These are phyloP conservation scores for Phytophthora rubi DNA, from an alignment of 352 stramenopile species.

Conservation along the genomic window DNA sequence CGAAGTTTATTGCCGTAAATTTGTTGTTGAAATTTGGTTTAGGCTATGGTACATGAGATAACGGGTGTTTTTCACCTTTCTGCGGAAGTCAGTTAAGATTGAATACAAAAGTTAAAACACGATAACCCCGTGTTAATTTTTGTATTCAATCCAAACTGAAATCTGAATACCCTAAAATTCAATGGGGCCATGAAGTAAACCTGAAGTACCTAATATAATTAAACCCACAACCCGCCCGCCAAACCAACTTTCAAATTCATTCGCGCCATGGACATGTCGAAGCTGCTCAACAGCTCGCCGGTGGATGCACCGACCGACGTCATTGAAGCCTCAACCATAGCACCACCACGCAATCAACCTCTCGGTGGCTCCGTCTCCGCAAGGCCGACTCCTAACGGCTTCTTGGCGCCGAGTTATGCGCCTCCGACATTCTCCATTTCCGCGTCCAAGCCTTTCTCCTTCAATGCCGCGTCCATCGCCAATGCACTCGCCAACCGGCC, in stretches of 20 bases:
- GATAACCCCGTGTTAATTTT: too few species aligned
- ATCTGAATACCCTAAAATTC: background rate
- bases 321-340: background rate
- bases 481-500: background rate
- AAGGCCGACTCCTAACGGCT: background rate
- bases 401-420: background rate
- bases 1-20: too few species aligned
- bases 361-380: background rate
- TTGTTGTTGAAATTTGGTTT: too few species aligned
- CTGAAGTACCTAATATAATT: background rate
- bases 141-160: background rate
- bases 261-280: conserved; percentile 14
- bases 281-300: conserved; percentile 4
- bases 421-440: background rate
- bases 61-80: too few species aligned
- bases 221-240: too few species aligned
- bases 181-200: background rate
- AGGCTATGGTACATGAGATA: too few species aligned
- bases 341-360: background rate
- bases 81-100: too few species aligned
- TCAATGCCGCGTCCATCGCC: background rate
- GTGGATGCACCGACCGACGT: background rate
- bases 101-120: too few species aligned
- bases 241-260: background rate
- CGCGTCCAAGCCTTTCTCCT: background rate